A percentile compares a stretch with the other conserved stretches of the same genome.
Conservation (phyloP, 1,284 basidiomycete species). For the Trichosporon sp. region DNA sequence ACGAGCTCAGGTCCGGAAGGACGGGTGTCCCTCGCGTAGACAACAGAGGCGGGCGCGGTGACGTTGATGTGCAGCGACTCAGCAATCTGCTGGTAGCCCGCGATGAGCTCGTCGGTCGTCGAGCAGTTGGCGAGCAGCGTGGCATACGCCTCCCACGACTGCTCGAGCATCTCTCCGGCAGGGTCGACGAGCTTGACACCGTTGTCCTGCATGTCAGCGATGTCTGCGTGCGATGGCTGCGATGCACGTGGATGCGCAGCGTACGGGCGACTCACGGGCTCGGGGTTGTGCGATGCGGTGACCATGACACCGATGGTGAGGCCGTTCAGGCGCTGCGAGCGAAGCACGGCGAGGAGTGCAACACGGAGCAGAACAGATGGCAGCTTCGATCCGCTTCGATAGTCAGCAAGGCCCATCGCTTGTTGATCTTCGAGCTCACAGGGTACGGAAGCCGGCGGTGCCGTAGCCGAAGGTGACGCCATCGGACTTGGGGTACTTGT, state of each 20-base stretch:
- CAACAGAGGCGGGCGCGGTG: constrained; percentile 73
- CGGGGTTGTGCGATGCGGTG: constrained; percentile 98
- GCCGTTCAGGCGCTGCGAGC: constrained; percentile 87
- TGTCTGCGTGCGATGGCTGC: background rate
- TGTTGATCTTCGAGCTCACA: constrained; percentile 63
- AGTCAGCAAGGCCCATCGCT: constrained; percentile 7
- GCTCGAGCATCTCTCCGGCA: constrained; percentile 97
- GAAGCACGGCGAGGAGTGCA: constrained; percentile 83
- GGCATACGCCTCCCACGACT: constrained; percentile 89
- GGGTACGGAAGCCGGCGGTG: constrained; percentile 90
- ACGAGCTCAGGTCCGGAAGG: constrained; percentile 85
- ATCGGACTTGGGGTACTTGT: constrained; percentile 59
- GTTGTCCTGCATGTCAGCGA: constrained; percentile 72
- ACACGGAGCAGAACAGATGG: constrained; percentile 92
- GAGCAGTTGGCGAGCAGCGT: constrained; percentile 86
- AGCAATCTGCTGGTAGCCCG: constrained; percentile 68
- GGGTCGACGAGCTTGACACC: constrained; percentile 98
- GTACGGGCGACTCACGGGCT: constrained; percentile 64
- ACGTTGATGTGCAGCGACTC: constrained; percentile 74
- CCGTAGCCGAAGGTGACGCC: constrained; percentile 75
- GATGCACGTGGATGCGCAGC: background rate
- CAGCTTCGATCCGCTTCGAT: constrained; percentile 70
- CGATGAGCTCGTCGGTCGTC: constrained; percentile 71
- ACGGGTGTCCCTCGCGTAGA: constrained; percentile 91
- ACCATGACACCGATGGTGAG: constrained; percentile 97